Percentiles rank a stretch among this genome's conserved stretches.
Evolutionary conservation across 2,329 filamentous ascomycete species (phyloP).

Genomic region (Chaetomiaceae sp.): DNA sequence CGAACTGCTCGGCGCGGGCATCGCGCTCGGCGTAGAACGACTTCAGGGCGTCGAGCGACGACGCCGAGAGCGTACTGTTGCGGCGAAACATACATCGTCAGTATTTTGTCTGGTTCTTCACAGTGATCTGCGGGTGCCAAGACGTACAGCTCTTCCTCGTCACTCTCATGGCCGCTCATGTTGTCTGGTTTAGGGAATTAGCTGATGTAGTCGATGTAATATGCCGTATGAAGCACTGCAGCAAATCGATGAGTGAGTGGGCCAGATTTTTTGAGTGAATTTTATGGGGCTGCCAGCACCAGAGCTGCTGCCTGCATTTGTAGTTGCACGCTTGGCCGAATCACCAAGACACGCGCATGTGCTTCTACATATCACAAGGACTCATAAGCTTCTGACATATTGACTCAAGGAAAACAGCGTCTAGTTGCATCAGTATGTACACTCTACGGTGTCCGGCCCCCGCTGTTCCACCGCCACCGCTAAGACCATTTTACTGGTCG

Average conservation of each 20-base stretch:
- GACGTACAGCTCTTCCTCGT: slow-evolving; percentile 46
- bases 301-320: no score
- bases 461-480: slow-evolving; percentile 1
- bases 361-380: no score
- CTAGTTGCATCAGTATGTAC: slow-evolving; percentile 31
- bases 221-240: background rate
- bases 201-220: background rate
- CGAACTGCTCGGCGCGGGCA: slow-evolving; percentile 58
- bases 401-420: slow-evolving; percentile 22
- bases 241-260: slow-evolving; percentile 3
- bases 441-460: slow-evolving; percentile 19
- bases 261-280: slow-evolving; percentile 8
- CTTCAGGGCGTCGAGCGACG: slow-evolving; percentile 62
- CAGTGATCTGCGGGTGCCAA: background rate
- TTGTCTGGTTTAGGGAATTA: background rate
- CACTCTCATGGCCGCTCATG: slow-evolving; percentile 30
- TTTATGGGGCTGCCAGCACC: background rate
- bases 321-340: no score
- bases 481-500: slow-evolving; percentile 56
- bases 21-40: slow-evolving; percentile 71
- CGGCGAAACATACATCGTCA: background rate
- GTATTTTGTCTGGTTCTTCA: background rate
- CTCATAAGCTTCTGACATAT: background rate
- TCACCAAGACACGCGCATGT: no score
- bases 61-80: slow-evolving; percentile 56